phyloP scores from a whole-genome alignment of 129 eudicot species.

The Centrapalus pauciflorus region DNA sequence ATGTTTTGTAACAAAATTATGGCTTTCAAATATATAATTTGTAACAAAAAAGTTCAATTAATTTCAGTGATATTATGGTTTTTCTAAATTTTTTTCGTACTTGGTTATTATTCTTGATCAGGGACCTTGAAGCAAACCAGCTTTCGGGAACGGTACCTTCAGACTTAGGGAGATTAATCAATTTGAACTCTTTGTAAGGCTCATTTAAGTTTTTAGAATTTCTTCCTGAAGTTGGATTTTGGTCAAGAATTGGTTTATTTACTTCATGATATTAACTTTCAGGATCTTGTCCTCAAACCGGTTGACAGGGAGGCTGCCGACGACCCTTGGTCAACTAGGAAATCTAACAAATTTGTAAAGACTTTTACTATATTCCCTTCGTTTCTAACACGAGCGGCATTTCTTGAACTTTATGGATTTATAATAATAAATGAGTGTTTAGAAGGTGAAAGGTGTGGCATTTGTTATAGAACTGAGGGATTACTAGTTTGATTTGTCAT shows the following conservation, averaged over 20 bases:
- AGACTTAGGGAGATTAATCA: conserved; percentile 52
- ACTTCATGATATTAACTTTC: conserved; percentile 16
- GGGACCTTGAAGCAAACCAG: conserved; percentile 72
- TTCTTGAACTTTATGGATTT: neutral
- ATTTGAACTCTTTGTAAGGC: conserved; percentile 58
- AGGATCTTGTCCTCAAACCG: conserved; percentile 82
- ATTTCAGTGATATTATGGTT: neutral
- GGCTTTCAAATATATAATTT: too few species aligned
- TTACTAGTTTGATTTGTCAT: neutral
- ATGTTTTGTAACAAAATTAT: too few species aligned
- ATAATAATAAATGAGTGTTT: too few species aligned
- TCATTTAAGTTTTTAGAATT: neutral
- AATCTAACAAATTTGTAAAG: conserved; percentile 68
- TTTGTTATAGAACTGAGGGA: too few species aligned
- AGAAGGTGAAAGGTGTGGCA: too few species aligned
- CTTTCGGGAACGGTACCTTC: conserved; percentile 65
- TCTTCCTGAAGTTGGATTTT: neutral
- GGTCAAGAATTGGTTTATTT: neutral
- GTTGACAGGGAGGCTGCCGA: conserved; percentile 62
- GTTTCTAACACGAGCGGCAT: neutral
- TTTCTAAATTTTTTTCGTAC: too few species aligned
- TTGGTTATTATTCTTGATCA: conserved; percentile 32
- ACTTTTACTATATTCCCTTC: neutral
- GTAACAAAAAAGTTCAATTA: neutral
- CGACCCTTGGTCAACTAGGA: conserved; percentile 46